Conservation (phyloP, 257 asterid species). For the Eustoma russellianum region DNA sequence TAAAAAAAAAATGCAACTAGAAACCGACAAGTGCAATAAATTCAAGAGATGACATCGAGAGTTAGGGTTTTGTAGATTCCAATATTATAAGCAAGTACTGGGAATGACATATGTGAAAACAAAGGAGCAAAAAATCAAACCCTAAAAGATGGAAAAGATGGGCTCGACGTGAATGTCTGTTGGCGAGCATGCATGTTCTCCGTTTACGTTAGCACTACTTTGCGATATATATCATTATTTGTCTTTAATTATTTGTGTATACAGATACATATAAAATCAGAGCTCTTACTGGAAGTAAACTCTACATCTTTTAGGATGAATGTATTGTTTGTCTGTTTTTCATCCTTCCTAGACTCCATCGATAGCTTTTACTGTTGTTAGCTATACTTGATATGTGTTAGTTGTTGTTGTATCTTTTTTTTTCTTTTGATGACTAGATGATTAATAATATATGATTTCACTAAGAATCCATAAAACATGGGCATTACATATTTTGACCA, state of each 20-base stretch:
- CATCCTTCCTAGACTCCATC: no score
- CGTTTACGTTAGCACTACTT: no score
- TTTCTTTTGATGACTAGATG: background rate
- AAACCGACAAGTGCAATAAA: constrained; percentile 36
- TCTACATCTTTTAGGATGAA: no score
- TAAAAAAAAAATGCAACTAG: background rate
- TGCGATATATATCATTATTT: no score
- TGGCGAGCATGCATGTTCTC: constrained; percentile 59
- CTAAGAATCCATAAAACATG: background rate
- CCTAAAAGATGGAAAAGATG: constrained; percentile 42
- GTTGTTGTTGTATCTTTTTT: background rate
- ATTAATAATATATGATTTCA: background rate
- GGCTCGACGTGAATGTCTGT: constrained; percentile 95
- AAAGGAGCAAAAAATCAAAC: constrained; percentile 36
- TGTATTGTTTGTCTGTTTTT: no score
- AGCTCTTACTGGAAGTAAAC: no score
- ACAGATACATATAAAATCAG: no score
- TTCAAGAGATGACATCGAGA: constrained; percentile 44
- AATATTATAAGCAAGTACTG: constrained; percentile 4
- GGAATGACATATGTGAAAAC: constrained; percentile 8
- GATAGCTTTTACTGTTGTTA: no score
- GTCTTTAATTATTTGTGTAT: no score
- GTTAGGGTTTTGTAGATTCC: constrained; percentile 54
- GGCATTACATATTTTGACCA: background rate
- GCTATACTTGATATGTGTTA: no score